Percentiles rank a stretch among this genome's conserved stretches.
Evolutionary conservation across 2,329 filamentous ascomycete species (phyloP).

Genomic region (Penicillium olsonii): DNA sequence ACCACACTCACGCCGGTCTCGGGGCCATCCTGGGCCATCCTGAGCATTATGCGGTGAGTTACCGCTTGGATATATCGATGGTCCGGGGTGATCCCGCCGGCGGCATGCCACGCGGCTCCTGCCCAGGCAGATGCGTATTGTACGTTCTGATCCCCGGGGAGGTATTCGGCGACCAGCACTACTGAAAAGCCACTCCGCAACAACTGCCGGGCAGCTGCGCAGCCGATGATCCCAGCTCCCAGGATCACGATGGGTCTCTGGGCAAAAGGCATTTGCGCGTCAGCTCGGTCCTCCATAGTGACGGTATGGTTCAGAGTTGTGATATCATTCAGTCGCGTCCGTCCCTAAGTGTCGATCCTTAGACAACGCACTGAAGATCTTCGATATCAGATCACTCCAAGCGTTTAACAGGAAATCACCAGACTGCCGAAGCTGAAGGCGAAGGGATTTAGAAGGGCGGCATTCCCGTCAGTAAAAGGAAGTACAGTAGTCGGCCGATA

Average conservation of each 20-base stretch:
- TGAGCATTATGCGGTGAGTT: conserved; percentile 36
- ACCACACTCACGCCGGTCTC: conserved; percentile 38
- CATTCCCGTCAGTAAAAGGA: too few relatives aligned
- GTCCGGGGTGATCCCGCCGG: conserved; percentile 36
- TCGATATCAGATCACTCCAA: too few relatives aligned
- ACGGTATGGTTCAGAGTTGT: not conserved
- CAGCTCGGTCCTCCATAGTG: conserved; percentile 21
- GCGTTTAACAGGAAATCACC: too few relatives aligned
- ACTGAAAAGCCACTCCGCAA: conserved; percentile 39
- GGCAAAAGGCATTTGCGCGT: conserved; percentile 30
- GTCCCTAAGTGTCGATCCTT: not conserved
- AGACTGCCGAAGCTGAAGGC: too few relatives aligned
- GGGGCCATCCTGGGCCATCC: conserved; percentile 36
- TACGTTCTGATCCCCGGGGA: conserved; percentile 40
- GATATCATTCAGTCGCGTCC: not conserved
- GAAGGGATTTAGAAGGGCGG: too few relatives aligned
- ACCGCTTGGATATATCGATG: conserved; percentile 39
- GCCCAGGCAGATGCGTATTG: conserved; percentile 43
- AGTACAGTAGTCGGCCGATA: not conserved
- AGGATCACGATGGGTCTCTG: conserved; percentile 39
- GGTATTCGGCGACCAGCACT: conserved; percentile 37
- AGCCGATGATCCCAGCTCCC: conserved; percentile 45
- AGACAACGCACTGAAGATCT: not conserved
- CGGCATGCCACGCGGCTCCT: conserved; percentile 43
- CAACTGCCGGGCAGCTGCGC: conserved; percentile 38